Conservation (phyloP, 2,329 filamentous ascomycete genomes). For the Penicillium expansum region DNA sequence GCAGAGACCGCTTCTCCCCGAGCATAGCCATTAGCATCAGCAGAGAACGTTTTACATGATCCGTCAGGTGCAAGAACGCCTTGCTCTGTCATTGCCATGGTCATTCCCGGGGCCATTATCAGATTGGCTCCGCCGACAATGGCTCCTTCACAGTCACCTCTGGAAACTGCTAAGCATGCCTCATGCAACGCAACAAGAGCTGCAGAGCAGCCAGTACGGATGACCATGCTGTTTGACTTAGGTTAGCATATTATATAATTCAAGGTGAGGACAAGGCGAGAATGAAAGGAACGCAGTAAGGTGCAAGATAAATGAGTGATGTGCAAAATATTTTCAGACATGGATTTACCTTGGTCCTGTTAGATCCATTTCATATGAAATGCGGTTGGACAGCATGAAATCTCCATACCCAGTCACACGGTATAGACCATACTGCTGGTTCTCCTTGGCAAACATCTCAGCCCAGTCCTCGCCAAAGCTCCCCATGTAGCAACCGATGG, state of each 20-base stretch:
- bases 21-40: constrained; percentile 31
- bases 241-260: background rate
- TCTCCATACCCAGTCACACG: constrained; percentile 17
- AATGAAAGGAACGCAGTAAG: no score
- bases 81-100: constrained; percentile 29
- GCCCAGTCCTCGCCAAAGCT: constrained; percentile 17
- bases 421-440: constrained; percentile 9
- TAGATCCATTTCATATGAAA: constrained; percentile 29
- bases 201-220: constrained; percentile 40
- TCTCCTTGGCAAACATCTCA: constrained; percentile 8
- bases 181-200: constrained; percentile 31
- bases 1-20: constrained; percentile 31
- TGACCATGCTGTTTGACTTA: constrained; percentile 11
- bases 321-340: no score
- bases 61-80: constrained; percentile 35
- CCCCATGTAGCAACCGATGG: constrained; percentile 21
- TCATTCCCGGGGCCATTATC: constrained; percentile 29
- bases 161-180: constrained; percentile 23
- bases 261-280: no score
- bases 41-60: constrained; percentile 27
- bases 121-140: constrained; percentile 37
- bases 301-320: no score
- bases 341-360: constrained; percentile 22
- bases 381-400: constrained; percentile 27
- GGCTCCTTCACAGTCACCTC: constrained; percentile 19